Percentiles rank a stretch among this genome's conserved stretches.
Conservation (phyloP, 306 rosid species). For the Ormosia emarginata region DNA sequence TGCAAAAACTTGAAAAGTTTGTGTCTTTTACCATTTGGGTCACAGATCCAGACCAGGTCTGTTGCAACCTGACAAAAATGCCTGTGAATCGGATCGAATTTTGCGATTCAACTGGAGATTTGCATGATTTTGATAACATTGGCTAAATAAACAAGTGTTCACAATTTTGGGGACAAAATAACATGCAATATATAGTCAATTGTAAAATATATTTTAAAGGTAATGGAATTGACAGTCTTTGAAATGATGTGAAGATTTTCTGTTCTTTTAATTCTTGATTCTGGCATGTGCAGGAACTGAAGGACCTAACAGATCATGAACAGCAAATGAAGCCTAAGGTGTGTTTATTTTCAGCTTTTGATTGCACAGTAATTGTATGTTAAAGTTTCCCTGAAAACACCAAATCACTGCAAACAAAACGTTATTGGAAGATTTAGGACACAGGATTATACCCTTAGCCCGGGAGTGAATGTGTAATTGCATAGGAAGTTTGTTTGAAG, state of each 20-base stretch:
- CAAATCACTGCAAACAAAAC: neutral
- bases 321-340: slow-evolving; percentile 94
- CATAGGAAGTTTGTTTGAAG: neutral
- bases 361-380: neutral
- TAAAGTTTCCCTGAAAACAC: neutral
- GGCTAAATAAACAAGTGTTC: neutral
- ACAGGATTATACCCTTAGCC: neutral
- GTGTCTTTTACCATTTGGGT: neutral
- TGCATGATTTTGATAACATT: neutral
- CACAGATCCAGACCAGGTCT: neutral
- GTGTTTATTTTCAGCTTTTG: slow-evolving; percentile 23
- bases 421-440: neutral
- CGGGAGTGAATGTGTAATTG: neutral
- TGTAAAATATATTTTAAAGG: neutral
- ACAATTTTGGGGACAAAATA: neutral
- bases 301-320: slow-evolving; percentile 81
- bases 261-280: slow-evolving; percentile 29
- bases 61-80: neutral
- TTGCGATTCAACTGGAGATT: neutral
- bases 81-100: neutral
- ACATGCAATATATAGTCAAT: neutral
- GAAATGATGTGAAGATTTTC: slow-evolving; percentile 6
- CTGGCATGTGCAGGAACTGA: slow-evolving; percentile 66
- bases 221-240: slow-evolving; percentile 3
- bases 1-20: neutral